Evolutionary conservation across 768 basidiomycete genomes (phyloP), one percentile per base, ranked within the genome.

Genomic region (Hericium erinaceus): DNA sequence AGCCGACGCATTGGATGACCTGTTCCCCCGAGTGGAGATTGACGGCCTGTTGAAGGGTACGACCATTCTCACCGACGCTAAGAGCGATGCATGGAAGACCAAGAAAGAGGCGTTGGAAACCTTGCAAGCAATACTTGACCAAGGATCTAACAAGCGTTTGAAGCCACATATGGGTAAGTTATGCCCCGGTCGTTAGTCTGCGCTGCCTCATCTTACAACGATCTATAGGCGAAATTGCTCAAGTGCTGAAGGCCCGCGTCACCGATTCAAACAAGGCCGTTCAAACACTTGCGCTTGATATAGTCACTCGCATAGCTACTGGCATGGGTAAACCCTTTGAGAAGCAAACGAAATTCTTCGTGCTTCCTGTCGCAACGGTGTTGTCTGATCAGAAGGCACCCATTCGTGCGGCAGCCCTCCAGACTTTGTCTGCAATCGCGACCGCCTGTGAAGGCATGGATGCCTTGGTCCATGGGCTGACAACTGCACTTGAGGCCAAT

Each of bases 251-350:
- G 70, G 82, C 83, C 12, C 82, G 97, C 62, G 82, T 98, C 24
- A 81, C 80, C 15, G 97, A 99, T 70, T 87, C 89, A 48, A 99
- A 99, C 74, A 92, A 98, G 67, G 83, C 89, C 9, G 95, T 98
- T 38, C 97, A 98, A 70, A 75, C 78, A 13, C 78, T 97, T 49
- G 89, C 95, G 22, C 80, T 99, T 20, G 93, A 95, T 66, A 87
- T 95, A 57, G 84, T 98, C 55, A 80, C 86, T 39, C 88, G 92
- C 37, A 84, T 98, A 61, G 93, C 97, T 7, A 82, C 79, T 2
- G 95, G 93, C 2, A 98, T 99, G 92, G 94, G 93, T 44, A 92
- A 88, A 67, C 82, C 91, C 2, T 98, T 99, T 66, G 95, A 98
- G 65, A 95, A 91, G 69, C 80, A 95, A 65, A 78, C 81, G 2